phyloP scores from a whole-genome alignment of 805 yeast species.

The Saturnispora zaruensis region DNA sequence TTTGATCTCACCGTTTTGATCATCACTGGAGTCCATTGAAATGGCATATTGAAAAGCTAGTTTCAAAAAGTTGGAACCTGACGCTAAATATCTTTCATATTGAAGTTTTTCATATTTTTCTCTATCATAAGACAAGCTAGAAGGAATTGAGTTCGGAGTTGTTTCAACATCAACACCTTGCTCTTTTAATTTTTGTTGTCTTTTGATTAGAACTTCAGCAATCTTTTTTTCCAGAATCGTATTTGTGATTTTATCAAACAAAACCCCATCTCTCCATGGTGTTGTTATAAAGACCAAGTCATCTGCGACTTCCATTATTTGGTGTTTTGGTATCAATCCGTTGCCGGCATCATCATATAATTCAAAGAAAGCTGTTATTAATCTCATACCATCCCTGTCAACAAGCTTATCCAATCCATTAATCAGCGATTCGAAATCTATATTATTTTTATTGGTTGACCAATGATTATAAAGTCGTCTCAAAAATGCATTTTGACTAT shows the following conservation, averaged over 20 bases:
- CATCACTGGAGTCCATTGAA: constrained; percentile 42
- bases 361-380: constrained; percentile 70
- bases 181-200: constrained; percentile 28
- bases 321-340: constrained; percentile 66
- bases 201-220: constrained; percentile 50
- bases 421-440: constrained; percentile 63
- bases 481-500: constrained; percentile 40
- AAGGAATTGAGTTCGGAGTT: constrained; percentile 40
- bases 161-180: constrained; percentile 24
- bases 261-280: constrained; percentile 72
- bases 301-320: constrained; percentile 77
- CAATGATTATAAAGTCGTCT: constrained; percentile 59
- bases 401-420: constrained; percentile 63
- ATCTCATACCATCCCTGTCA: constrained; percentile 67
- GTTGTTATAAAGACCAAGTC: constrained; percentile 74
- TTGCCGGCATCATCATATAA: constrained; percentile 56
- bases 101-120: constrained; percentile 55
- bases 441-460: constrained; percentile 51
- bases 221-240: constrained; percentile 55
- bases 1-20: not conserved
- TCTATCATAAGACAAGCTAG: constrained; percentile 54
- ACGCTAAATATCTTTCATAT: constrained; percentile 72
- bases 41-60: constrained; percentile 86
- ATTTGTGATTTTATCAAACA: constrained; percentile 58
- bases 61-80: constrained; percentile 80